Evolutionary conservation across 345 rosid species (phyloP).

Genomic region (Eucalyptus caleyi): DNA sequence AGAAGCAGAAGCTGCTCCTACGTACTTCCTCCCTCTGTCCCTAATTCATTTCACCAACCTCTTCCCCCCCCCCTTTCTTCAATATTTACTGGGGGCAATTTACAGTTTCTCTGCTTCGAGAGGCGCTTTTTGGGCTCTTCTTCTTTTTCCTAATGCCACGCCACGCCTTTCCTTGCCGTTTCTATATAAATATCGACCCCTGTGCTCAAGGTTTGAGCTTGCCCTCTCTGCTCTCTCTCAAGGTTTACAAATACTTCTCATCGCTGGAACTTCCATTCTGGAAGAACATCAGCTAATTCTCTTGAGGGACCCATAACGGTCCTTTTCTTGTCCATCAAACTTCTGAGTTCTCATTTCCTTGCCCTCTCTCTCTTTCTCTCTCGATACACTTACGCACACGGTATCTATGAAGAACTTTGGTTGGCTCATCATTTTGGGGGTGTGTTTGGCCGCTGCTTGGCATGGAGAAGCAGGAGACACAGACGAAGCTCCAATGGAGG

Average conservation of each 20-base stretch:
- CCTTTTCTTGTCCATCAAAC: background rate
- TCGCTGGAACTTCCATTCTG: background rate
- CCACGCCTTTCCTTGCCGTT: background rate
- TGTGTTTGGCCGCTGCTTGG: background rate
- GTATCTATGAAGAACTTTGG: background rate
- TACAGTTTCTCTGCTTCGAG: background rate
- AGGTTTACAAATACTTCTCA: background rate
- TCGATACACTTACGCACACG: background rate
- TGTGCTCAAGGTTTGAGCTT: background rate
- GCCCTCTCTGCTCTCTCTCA: background rate
- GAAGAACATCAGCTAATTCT: background rate
- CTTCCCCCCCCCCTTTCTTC: background rate
- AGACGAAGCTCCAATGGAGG: conserved; percentile 64
- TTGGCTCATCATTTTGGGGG: background rate
- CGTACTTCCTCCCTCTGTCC: background rate
- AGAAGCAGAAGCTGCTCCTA: background rate
- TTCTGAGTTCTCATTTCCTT: background rate
- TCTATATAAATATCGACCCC: background rate
- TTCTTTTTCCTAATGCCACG: background rate
- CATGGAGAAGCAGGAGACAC: conserved; percentile 18
- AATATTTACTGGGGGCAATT: background rate
- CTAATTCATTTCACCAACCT: background rate
- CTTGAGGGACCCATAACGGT: conserved; percentile 4
- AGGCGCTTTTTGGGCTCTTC: background rate
- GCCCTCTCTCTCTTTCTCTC: background rate